A percentile compares a stretch with the other conserved stretches of the same genome.
These are phyloP conservation scores for Cyamopsis tetragonoloba DNA, from an alignment of 306 rosid genomes.

Conservation along the genomic window DNA sequence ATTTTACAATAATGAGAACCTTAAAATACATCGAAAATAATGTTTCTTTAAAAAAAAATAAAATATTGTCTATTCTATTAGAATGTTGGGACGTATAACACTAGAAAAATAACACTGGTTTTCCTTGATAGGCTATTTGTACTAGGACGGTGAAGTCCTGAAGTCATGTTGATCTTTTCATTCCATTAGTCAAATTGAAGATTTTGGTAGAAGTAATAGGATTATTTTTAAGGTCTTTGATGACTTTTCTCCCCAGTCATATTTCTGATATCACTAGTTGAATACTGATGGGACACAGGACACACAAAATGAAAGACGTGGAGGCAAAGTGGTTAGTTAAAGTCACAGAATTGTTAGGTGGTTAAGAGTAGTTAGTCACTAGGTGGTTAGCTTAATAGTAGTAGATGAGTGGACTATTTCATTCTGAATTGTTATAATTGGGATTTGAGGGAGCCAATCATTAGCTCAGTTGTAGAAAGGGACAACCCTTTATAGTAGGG, in stretches of 20 bases:
- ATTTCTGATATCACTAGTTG: background rate
- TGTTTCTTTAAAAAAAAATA: background rate
- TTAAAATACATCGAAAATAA: background rate
- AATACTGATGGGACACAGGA: background rate
- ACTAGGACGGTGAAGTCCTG: constrained; percentile 4
- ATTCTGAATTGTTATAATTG: background rate
- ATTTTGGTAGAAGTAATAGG: background rate
- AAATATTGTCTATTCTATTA: background rate
- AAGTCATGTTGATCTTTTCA: background rate
- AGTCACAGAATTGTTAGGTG: no score
- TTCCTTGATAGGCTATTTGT: background rate
- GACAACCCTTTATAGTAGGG: background rate
- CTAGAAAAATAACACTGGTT: background rate
- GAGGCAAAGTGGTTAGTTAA: no score
- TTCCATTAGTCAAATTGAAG: background rate
- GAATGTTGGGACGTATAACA: background rate
- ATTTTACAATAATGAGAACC: background rate
- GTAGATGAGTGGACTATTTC: background rate
- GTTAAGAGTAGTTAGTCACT: background rate
- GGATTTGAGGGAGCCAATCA: background rate
- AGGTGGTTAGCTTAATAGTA: background rate
- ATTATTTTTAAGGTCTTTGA: background rate
- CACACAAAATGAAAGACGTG: background rate
- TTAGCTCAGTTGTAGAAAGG: background rate
- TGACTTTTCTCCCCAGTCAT: background rate